Evolutionary conservation across 2,329 filamentous ascomycete genomes (phyloP), one percentile per base, ranked within the genome.

Genomic region (Cladosporium sp.): DNA sequence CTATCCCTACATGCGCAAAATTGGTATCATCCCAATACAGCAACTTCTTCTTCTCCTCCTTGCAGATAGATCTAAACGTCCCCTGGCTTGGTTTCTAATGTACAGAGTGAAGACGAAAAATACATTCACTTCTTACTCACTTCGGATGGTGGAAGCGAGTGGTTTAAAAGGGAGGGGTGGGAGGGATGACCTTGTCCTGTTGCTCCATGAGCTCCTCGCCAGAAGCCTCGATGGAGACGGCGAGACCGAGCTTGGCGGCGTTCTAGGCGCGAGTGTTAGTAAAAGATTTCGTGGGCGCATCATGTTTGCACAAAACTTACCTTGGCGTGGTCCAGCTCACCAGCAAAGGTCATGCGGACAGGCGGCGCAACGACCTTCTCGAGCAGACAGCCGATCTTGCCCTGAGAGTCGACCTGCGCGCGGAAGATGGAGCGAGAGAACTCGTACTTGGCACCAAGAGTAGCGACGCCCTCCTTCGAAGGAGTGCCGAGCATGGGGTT

Each of bases 341-440:
- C 92, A 50, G 91, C 89, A 73, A 99, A 96, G 52, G 91, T 95
- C 75, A 99, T 83, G 70, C 86, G 87, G 53, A 99, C 90, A 22
- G 91, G 88, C 57, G 90, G 89, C 24, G 90, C 90, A 65, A 99
- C 88, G 66, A 90, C 86, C 84, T 96, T 97, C 80, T 99, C 93
- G 61, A 97, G 76, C 65, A 96, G 75, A 68, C 89, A 93, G 72
- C 87, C 89, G 55, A 99, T 80, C 77, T 95, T 96, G 70, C 93
- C 93, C 69, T 89, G 85, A 65, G 90, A 95, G 74, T 99, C 93
- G 62, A 97, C 81, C 75, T 99, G 93, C 39, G 92, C 93, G 59
- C 92, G 85, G 84, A 96, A 96, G 44, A 89, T 93, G 50, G 89
- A 93, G 75, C 90, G 88, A 67, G 89, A 83, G 83, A 99, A 99